A percentile compares a stretch with the other conserved stretches of the same genome.
Evolutionary conservation across 2,329 filamentous ascomycete species (phyloP).

Genomic region (Gaeumannomyces tritici): DNA sequence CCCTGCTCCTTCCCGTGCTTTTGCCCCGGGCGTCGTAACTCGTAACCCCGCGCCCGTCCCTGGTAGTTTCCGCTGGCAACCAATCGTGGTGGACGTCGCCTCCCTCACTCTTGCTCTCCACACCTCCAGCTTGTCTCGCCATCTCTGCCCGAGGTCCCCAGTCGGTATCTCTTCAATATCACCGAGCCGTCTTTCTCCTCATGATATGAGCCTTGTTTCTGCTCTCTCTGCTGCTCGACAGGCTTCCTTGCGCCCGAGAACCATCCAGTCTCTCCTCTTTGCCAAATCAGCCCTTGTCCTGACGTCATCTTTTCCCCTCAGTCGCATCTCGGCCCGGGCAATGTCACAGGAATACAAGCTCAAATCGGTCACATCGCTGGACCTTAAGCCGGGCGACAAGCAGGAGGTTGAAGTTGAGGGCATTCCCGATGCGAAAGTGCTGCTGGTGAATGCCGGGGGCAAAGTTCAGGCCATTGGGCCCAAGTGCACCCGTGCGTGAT

Average conservation of each 20-base stretch:
- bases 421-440: slow-evolving; percentile 73
- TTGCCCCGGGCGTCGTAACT: background rate
- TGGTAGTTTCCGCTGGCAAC: background rate
- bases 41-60: background rate
- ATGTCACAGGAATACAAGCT: slow-evolving; percentile 59
- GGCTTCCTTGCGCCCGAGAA: background rate
- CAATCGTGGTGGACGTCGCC: background rate
- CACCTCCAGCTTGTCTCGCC: too few species aligned
- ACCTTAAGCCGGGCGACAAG: slow-evolving; percentile 73
- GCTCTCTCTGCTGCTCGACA: background rate
- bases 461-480: slow-evolving; percentile 71
- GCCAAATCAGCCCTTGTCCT: background rate
- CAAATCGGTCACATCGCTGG: slow-evolving; percentile 66
- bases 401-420: slow-evolving; percentile 86
- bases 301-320: slow-evolving; percentile 8
- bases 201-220: background rate
- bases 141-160: too few species aligned
- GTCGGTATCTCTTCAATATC: background rate
- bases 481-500: slow-evolving; percentile 52
- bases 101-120: background rate
- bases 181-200: background rate
- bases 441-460: slow-evolving; percentile 71
- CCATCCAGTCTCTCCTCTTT: background rate
- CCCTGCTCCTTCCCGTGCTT: background rate
- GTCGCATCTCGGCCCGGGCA: slow-evolving; percentile 30